Evolutionary conservation across 108 stramenopile species (phyloP), one percentile per base, ranked within the genome.

Genomic region (Conticribra weissflogii): DNA sequence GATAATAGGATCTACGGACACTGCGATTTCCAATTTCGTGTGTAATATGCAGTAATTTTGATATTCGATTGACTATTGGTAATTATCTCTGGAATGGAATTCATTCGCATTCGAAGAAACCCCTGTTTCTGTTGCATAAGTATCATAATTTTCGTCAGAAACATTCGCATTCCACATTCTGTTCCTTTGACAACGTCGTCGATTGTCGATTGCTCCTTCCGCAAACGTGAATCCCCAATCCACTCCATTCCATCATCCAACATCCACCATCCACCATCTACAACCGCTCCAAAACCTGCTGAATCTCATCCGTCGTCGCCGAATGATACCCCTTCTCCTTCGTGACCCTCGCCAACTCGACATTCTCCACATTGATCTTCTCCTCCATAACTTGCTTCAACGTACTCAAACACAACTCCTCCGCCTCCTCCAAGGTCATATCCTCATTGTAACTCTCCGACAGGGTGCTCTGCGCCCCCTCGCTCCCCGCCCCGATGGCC

Each of bases 341-440:
- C n/a, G 96, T 97, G 0, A 98, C 97, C 60, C 88, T 65, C 4
- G 97, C 97, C 70, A 98, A 72, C 74, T 98, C 98, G 18, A 98
- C 92, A 79, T 99, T 98, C 49, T 97, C 96, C 27, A 82, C 86
- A 3, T 84, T 95, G 66, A 99, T 95, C 83, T 97, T 98, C 79
- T 98, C 99, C 84, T 99, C 99, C 99, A 99, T 99, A 50, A 98
- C 98, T 83, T 97, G 96, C 80, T 98, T 98, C 69, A 99, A 82
- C 7, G 96, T 96, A 47, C 70, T 80, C 62, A 98, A 71, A 0
- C 96, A 96, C 65, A 98, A 79, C 17, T 91, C 84, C 78, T 98
- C 96, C 7, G 98, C 99, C 66, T 99, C 98, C 52, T 86, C 84
- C 70, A 98, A 70, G 1, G 98, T 96, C 87, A 99, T 86, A 36